Evolutionary conservation across 208 protist genomes (phyloP).

Genomic region (Zelonia costaricensis): DNA sequence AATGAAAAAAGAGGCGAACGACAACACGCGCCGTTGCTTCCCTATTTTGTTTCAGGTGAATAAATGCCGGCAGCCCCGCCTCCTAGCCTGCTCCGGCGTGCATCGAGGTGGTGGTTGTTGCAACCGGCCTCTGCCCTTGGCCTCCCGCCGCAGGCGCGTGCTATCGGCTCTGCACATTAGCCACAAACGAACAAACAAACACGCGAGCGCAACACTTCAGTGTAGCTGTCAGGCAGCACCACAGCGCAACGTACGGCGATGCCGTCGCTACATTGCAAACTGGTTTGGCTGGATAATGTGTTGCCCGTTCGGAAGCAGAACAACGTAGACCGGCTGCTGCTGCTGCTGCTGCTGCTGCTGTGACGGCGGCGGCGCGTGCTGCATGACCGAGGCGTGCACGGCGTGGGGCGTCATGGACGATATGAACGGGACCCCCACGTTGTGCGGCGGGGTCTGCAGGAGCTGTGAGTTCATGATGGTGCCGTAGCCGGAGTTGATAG

Average conservation of each 20-base stretch:
- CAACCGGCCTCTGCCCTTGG: too few species aligned
- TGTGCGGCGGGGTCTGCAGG: background rate
- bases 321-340: constrained; percentile 30
- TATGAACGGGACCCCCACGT: constrained; percentile 1
- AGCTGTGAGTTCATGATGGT: constrained; percentile 5
- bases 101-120: too few species aligned
- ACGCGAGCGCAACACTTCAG: background rate
- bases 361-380: too few species aligned
- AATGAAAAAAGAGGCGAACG: too few species aligned
- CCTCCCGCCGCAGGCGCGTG: too few species aligned
- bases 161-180: too few species aligned
- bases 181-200: background rate
- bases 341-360: constrained; percentile 3
- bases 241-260: background rate
- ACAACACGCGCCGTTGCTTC: too few species aligned
- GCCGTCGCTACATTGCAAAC: constrained; percentile 14
- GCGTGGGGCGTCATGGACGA: constrained; percentile 14
- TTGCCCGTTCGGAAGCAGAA: constrained; percentile 39
- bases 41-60: too few species aligned
- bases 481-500: constrained; percentile 6
- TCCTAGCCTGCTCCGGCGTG: too few species aligned
- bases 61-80: too few species aligned
- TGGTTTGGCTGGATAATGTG: constrained; percentile 20
- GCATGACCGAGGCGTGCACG: constrained; percentile 3
- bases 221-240: too few species aligned